These are phyloP conservation scores for Arthroderma uncinatum DNA, from an alignment of 2,329 filamentous ascomycete species.

Conservation along the genomic window DNA sequence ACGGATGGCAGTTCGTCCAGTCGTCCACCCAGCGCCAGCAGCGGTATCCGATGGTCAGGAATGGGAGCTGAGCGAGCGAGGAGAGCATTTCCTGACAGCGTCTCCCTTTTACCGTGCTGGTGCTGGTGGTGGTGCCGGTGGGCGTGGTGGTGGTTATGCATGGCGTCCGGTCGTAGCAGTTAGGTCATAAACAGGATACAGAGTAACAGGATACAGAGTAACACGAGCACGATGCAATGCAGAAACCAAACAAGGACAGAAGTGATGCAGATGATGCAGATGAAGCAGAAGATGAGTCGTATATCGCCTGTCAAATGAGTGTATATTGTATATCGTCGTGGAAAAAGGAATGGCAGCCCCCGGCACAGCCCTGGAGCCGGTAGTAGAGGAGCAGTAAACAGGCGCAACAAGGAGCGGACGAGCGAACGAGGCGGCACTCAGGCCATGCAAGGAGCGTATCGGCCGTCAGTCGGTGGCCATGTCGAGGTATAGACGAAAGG, in stretches of 20 bases:
- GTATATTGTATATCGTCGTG: background rate
- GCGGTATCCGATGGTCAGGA: background rate
- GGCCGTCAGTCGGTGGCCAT: background rate
- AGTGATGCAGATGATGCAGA: too few species aligned
- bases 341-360: slow-evolving; percentile 1
- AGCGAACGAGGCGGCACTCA: background rate
- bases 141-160: slow-evolving; percentile 1
- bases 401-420: background rate
- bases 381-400: background rate
- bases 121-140: background rate
- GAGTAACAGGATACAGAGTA: background rate
- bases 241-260: too few species aligned
- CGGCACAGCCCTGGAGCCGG: slow-evolving; percentile 3
- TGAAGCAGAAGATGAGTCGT: too few species aligned
- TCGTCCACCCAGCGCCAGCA: background rate
- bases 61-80: background rate
- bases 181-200: background rate
- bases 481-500: background rate
- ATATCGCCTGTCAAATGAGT: background rate
- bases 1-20: background rate
- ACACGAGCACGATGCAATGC: background rate
- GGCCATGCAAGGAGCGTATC: background rate
- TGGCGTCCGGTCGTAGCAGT: background rate
- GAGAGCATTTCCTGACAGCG: background rate
- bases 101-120: background rate